Conservation (phyloP, 768 basidiomycete genomes). For the Flagelloscypha sp. region DNA sequence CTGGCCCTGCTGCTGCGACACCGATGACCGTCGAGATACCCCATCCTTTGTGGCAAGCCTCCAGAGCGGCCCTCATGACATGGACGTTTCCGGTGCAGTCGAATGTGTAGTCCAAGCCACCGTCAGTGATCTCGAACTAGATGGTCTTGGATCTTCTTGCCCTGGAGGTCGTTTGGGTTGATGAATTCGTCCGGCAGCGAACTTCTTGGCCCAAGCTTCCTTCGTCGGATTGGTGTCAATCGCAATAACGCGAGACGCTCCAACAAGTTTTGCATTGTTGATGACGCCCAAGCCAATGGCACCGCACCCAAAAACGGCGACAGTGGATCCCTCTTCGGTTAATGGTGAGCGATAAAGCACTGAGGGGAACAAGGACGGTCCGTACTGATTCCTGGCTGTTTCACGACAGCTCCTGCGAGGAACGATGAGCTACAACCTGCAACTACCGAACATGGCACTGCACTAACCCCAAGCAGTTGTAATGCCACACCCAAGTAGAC, state of each 20-base stretch:
- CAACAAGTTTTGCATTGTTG: slow-evolving; percentile 67
- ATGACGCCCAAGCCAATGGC: slow-evolving; percentile 94
- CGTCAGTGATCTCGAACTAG: slow-evolving; percentile 91
- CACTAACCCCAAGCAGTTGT: slow-evolving; percentile 99
- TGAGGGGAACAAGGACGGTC: slow-evolving; percentile 8
- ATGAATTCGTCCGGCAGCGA: slow-evolving; percentile 95
- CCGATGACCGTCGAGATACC: slow-evolving; percentile 94
- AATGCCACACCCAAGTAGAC: slow-evolving; percentile 92
- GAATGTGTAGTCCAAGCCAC: slow-evolving; percentile 94
- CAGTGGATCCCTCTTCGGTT: slow-evolving; percentile 63
- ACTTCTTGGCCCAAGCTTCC: slow-evolving; percentile 81
- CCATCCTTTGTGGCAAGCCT: slow-evolving; percentile 99
- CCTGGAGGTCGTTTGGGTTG: slow-evolving; percentile 69
- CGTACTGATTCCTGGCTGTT: slow-evolving; percentile 80
- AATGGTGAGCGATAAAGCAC: slow-evolving; percentile 1
- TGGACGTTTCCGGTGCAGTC: slow-evolving; percentile 94
- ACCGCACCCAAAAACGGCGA: slow-evolving; percentile 94
- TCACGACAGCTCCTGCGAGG: slow-evolving; percentile 86
- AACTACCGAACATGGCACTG: too few species aligned
- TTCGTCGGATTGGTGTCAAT: slow-evolving; percentile 85
- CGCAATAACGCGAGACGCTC: slow-evolving; percentile 85
- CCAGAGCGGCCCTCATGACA: slow-evolving; percentile 91
- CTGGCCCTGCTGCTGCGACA: slow-evolving; percentile 93
- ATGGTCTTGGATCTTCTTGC: slow-evolving; percentile 81
- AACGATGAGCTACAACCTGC: too few species aligned